Percentiles rank a stretch among this genome's conserved stretches.
These are phyloP conservation scores for Pseudonectria buxi DNA, from an alignment of 2,329 filamentous ascomycete species.

Conservation along the genomic window DNA sequence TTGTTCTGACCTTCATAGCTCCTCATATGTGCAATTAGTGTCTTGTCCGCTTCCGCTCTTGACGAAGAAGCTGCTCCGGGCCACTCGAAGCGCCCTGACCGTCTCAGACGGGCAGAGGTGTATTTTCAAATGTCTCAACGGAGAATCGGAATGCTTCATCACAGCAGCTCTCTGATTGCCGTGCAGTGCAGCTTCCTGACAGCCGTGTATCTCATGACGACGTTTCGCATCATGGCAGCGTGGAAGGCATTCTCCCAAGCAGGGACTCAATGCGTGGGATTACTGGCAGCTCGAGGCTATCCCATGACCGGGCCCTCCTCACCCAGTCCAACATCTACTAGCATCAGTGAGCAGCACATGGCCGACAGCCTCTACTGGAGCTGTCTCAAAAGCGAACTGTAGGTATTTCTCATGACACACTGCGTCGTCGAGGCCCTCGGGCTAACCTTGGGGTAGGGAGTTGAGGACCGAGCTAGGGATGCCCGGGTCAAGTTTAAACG, in stretches of 20 bases:
- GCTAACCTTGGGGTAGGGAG: slow-evolving; percentile 6
- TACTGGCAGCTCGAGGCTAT: slow-evolving; percentile 1
- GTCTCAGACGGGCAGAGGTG: slow-evolving; percentile 7
- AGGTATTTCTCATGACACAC: slow-evolving; percentile 1
- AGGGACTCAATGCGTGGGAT: slow-evolving; percentile 7
- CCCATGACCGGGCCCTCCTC: neutral
- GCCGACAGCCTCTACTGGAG: slow-evolving; percentile 21
- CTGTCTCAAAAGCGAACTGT: slow-evolving; percentile 19
- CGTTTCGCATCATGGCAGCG: slow-evolving; percentile 12
- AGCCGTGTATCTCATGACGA: slow-evolving; percentile 14
- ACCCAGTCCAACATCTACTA: neutral
- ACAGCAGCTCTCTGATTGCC: slow-evolving; percentile 12
- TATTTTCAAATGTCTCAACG: slow-evolving; percentile 16
- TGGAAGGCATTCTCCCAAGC: slow-evolving; percentile 18
- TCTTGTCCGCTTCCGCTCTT: slow-evolving; percentile 8
- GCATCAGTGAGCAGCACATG: slow-evolving; percentile 8
- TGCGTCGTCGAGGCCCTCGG: neutral
- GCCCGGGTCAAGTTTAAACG: slow-evolving; percentile 13
- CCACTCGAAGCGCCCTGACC: slow-evolving; percentile 5
- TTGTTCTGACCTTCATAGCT: slow-evolving; percentile 11
- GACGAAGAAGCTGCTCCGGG: slow-evolving; percentile 4
- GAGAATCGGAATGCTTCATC: slow-evolving; percentile 15
- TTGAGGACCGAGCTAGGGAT: slow-evolving; percentile 15
- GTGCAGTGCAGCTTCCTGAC: slow-evolving; percentile 16
- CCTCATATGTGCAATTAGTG: slow-evolving; percentile 15